Evolutionary conservation across 176 grass and related monocot species (phyloP).

Genomic region (Otatea glauca): DNA sequence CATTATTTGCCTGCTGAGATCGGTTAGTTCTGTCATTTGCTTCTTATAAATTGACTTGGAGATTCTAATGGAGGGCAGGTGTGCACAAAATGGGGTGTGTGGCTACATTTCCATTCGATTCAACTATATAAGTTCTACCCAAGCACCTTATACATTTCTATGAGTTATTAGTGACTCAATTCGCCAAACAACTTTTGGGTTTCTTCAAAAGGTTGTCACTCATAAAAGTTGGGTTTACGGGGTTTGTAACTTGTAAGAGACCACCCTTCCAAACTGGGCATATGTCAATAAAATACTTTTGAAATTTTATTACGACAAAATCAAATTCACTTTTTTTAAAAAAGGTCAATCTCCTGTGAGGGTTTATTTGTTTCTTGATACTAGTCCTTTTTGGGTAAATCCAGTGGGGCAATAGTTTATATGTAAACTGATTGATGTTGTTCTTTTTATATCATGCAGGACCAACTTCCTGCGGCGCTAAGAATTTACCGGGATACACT

Average conservation of each 20-base stretch:
- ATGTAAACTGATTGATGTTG: slow-evolving; percentile 21
- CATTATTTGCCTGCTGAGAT: slow-evolving; percentile 92
- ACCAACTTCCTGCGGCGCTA: slow-evolving; percentile 82
- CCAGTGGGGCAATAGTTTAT: slow-evolving; percentile 19
- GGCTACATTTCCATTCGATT: background rate
- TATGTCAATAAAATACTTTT: background rate
- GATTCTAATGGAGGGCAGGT: slow-evolving; percentile 9
- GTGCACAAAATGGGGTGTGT: slow-evolving; percentile 27
- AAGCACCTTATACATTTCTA: background rate
- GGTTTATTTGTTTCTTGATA: slow-evolving; percentile 30
- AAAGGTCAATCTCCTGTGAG: slow-evolving; percentile 14
- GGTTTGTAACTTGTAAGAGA: too few relatives aligned
- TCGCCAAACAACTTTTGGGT: background rate
- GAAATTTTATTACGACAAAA: background rate
- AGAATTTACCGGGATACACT: slow-evolving; percentile 97
- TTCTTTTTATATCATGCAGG: slow-evolving; percentile 62
- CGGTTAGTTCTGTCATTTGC: slow-evolving; percentile 56
- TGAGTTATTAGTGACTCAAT: background rate
- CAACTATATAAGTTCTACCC: background rate
- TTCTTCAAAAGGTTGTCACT: background rate
- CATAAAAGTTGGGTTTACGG: too few relatives aligned
- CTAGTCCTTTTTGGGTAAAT: background rate
- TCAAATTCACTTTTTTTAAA: background rate
- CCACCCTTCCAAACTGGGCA: too few relatives aligned
- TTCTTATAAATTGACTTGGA: slow-evolving; percentile 11